A percentile compares a stretch with the other conserved stretches of the same genome.
Evolutionary conservation across 768 basidiomycete genomes (phyloP).

Genomic region (Lentinula sp.): DNA sequence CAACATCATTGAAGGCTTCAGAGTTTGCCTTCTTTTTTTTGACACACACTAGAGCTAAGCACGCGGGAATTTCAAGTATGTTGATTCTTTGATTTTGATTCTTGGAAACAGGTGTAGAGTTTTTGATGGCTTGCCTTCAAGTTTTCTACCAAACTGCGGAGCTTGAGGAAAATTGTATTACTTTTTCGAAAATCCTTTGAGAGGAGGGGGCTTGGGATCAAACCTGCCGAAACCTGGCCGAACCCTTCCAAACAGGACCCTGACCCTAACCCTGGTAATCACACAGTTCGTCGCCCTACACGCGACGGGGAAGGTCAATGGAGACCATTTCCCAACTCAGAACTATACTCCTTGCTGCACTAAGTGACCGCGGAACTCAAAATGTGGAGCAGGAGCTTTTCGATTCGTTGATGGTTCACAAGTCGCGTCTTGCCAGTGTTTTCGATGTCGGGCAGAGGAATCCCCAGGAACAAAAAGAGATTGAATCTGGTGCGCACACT

Average conservation of each 20-base stretch:
- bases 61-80: no score
- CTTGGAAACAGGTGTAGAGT: no score
- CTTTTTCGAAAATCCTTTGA: no score
- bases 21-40: background rate
- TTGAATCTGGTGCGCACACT: constrained; percentile 52
- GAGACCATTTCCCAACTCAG: constrained; percentile 54
- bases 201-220: no score
- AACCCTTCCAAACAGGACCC: background rate
- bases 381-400: constrained; percentile 71
- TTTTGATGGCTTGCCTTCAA: no score
- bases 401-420: constrained; percentile 65
- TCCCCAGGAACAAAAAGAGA: constrained; percentile 60
- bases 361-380: constrained; percentile 37
- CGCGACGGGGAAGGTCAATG: constrained; percentile 31
- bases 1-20: background rate
- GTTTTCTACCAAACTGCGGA: no score
- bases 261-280: background rate
- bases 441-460: constrained; percentile 61
- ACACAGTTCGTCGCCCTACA: background rate
- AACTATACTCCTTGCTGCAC: constrained; percentile 40
- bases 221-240: no score
- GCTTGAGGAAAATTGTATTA: no score
- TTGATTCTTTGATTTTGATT: no score
- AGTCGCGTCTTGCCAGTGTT: constrained; percentile 53
- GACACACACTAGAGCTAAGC: background rate